These are phyloP conservation scores for Xylogone sp. DNA, from an alignment of 2,329 filamentous ascomycete genomes.

Conservation along the genomic window DNA sequence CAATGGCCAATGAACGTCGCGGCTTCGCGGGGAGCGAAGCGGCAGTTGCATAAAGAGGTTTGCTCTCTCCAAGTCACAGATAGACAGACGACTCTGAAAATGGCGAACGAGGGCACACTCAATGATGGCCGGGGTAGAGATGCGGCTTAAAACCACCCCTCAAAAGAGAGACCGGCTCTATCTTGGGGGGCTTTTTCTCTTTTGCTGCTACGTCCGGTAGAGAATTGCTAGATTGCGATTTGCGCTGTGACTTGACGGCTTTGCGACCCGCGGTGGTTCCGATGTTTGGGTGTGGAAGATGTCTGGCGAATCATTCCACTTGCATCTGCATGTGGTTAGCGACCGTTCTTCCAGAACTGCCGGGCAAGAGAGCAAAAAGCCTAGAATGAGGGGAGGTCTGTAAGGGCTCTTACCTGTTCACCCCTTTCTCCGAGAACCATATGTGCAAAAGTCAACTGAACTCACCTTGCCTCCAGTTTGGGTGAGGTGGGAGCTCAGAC, in stretches of 20 bases:
- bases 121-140: constrained; percentile 7
- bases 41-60: constrained; percentile 1
- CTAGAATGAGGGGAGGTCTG: constrained; percentile 1
- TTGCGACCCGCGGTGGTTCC: constrained; percentile 2
- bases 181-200: not conserved
- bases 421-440: not conserved
- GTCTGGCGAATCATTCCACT: constrained; percentile 17
- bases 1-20: not conserved
- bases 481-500: constrained; percentile 10
- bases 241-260: constrained; percentile 12
- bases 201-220: not conserved
- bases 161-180: constrained; percentile 1
- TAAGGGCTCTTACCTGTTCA: not conserved
- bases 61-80: not conserved
- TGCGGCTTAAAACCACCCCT: constrained; percentile 2
- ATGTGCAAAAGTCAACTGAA: not conserved
- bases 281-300: constrained; percentile 11
- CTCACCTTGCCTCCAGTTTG: not conserved
- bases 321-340: constrained; percentile 20
- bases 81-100: constrained; percentile 1
- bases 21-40: constrained; percentile 4
- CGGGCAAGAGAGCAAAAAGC: constrained; percentile 5
- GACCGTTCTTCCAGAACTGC: constrained; percentile 15
- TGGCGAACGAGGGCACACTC: constrained; percentile 2
- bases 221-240: constrained; percentile 1